phyloP scores from a whole-genome alignment of 2,329 filamentous ascomycete species.

The Aspergillus sp. region DNA sequence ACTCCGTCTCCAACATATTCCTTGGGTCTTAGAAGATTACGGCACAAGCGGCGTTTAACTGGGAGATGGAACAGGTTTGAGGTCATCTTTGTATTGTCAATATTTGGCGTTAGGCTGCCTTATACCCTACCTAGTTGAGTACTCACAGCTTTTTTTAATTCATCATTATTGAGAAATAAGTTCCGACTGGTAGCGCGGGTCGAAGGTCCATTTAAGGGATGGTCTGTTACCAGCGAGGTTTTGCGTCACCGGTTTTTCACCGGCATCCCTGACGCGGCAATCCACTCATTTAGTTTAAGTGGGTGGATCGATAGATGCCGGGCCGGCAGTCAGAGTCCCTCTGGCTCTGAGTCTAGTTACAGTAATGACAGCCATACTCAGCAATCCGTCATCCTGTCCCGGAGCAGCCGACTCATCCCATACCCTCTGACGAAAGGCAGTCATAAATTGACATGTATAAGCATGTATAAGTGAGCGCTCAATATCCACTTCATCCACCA shows the following conservation, averaged over 20 bases:
- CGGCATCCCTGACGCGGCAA: too few species aligned
- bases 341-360: too few species aligned
- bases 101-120: neutral
- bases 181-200: too few species aligned
- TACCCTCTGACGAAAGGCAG: too few species aligned
- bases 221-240: neutral
- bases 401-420: too few species aligned
- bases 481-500: constrained; percentile 12
- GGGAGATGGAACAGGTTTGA: neutral
- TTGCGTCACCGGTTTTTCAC: neutral
- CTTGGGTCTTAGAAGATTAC: neutral
- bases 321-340: too few species aligned
- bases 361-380: too few species aligned
- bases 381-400: too few species aligned
- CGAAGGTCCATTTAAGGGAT: too few species aligned
- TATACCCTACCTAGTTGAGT: constrained; percentile 7
- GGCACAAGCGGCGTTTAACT: neutral
- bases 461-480: neutral
- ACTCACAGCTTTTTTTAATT: neutral
- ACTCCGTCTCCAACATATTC: neutral
- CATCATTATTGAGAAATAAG: neutral
- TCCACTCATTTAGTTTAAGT: too few species aligned
- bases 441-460: neutral
- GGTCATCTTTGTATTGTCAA: neutral
- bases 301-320: too few species aligned